phyloP scores from a whole-genome alignment of 768 basidiomycete genomes.

The Tylopilus sp. region DNA sequence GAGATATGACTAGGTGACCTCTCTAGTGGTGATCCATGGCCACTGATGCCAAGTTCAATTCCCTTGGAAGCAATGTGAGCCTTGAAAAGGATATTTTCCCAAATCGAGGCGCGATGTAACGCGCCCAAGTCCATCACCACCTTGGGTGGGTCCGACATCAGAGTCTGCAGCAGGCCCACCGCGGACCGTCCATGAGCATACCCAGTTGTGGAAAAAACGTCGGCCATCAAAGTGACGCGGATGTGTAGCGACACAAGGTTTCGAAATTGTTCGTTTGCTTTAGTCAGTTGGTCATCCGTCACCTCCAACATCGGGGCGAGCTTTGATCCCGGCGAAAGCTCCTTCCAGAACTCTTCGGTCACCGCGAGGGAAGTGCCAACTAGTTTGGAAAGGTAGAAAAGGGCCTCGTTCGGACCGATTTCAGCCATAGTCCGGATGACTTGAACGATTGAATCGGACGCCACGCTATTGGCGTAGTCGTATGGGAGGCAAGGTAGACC shows the following conservation, averaged over 20 bases:
- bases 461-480: slow-evolving; percentile 80
- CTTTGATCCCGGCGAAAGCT: slow-evolving; percentile 52
- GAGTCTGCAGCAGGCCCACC: slow-evolving; percentile 66
- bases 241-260: slow-evolving; percentile 72
- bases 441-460: slow-evolving; percentile 84
- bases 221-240: slow-evolving; percentile 78
- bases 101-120: slow-evolving; percentile 77
- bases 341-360: slow-evolving; percentile 70
- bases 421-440: slow-evolving; percentile 89
- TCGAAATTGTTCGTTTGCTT: slow-evolving; percentile 65
- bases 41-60: slow-evolving; percentile 46
- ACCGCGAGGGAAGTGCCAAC: slow-evolving; percentile 67
- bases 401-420: slow-evolving; percentile 72
- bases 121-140: slow-evolving; percentile 71
- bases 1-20: slow-evolving; percentile 45
- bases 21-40: slow-evolving; percentile 44
- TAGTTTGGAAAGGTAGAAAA: slow-evolving; percentile 64
- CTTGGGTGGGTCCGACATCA: slow-evolving; percentile 62
- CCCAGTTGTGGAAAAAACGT: slow-evolving; percentile 80
- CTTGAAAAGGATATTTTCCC: slow-evolving; percentile 84
- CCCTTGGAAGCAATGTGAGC: slow-evolving; percentile 52
- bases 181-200: slow-evolving; percentile 79
- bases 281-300: slow-evolving; percentile 44
- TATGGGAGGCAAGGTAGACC: slow-evolving; percentile 85
- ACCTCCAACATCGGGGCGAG: slow-evolving; percentile 60